Percentiles rank a stretch among this genome's conserved stretches.
Conservation (phyloP, 75 land plant species). For the Larix kaempferi region DNA sequence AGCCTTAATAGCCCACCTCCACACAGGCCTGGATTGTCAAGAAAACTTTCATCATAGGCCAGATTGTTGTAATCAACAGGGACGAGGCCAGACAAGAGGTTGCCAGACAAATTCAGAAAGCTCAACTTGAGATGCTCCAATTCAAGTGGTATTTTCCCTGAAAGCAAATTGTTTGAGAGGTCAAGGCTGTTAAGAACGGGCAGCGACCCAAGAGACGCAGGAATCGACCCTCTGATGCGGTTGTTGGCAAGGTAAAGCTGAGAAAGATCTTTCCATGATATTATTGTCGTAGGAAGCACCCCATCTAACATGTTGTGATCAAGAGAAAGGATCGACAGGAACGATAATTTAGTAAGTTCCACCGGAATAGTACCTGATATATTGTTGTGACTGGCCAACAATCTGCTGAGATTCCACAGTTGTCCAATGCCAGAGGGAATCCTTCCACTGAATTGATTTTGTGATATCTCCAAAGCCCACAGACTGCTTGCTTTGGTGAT, state of each 20-base stretch:
- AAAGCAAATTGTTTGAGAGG: conserved; percentile 39
- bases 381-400: conserved; percentile 31
- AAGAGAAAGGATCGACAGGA: conserved; percentile 18
- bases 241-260: conserved; percentile 34
- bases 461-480: conserved; percentile 22
- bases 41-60: conserved; percentile 31
- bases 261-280: conserved; percentile 12
- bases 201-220: conserved; percentile 31
- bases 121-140: conserved; percentile 24
- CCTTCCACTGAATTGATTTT: conserved; percentile 35
- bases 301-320: conserved; percentile 39
- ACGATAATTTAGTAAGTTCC: conserved; percentile 17
- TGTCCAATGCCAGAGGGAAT: conserved; percentile 18
- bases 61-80: conserved; percentile 17
- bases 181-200: conserved; percentile 27
- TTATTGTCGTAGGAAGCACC: conserved; percentile 15
- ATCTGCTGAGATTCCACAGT: conserved; percentile 12
- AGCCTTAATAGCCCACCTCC: neutral
- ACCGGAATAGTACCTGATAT: conserved; percentile 45
- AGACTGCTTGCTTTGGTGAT: conserved; percentile 22
- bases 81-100: conserved; percentile 30
- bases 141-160: conserved; percentile 34
- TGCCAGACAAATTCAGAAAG: conserved; percentile 43
- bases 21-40: conserved; percentile 35
- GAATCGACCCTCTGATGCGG: conserved; percentile 42